These are phyloP conservation scores for Plasmodium vivax DNA, from an alignment of 169 alveolate genomes.

Conservation along the genomic window DNA sequence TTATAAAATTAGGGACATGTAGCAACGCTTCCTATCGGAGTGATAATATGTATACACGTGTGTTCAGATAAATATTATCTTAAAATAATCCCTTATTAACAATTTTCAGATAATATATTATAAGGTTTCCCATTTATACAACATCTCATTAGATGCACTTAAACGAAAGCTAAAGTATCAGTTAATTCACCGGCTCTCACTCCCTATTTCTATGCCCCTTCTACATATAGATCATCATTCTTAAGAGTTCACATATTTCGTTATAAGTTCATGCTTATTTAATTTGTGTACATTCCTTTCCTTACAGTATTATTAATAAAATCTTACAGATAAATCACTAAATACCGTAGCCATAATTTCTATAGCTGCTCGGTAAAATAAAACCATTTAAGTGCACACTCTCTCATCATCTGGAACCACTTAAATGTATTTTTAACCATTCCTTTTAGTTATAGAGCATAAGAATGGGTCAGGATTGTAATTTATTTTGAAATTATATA, in stretches of 20 bases:
- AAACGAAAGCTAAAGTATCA: neutral
- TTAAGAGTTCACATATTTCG: neutral
- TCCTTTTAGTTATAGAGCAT: neutral
- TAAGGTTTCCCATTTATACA: neutral
- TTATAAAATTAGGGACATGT: neutral
- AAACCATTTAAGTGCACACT: neutral
- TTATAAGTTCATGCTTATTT: neutral
- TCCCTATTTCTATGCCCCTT: neutral
- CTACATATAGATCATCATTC: neutral
- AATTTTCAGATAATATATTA: neutral
- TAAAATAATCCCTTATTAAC: neutral
- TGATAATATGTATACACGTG: neutral
- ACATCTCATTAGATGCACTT: neutral
- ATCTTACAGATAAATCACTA: neutral
- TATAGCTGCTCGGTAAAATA: neutral
- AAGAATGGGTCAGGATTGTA: neutral
- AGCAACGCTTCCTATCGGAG: neutral
- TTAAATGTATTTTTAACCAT: neutral
- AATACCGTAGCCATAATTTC: neutral
- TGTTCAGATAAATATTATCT: neutral
- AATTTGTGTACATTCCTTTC: neutral
- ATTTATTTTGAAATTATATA: neutral
- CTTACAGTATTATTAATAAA: neutral
- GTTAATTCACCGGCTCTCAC: neutral
- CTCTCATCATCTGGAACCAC: neutral